Evolutionary conservation across 495 filamentous ascomycete species (phyloP), one percentile per base, ranked within the genome.

Genomic region (Penicillium dipodomyicola): DNA sequence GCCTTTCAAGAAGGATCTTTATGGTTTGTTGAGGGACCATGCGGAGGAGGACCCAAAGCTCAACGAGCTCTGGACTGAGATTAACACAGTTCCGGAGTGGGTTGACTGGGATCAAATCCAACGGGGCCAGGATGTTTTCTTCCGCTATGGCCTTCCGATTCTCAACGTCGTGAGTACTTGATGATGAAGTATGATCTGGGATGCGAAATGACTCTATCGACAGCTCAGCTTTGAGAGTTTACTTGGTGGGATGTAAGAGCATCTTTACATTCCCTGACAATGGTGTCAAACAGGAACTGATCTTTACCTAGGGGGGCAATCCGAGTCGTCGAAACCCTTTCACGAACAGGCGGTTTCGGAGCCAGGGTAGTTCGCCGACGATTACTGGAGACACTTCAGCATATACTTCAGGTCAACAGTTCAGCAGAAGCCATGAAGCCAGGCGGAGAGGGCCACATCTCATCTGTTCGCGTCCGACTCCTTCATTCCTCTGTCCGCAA

Each of bases 71-170:
- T 92, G 89, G 90, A 65, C 58, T 0, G 78, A 93, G 63, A 74
- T 90, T 48, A 87, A 84, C 60, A 85, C 81, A 1, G 69, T 91
- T 19, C 91, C 89, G 0, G 71, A 78, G 14, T 95, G 90, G 90
- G 90, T 95, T 1, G 84, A 91, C 67, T 94, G 88, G 89, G 77
- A 80, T 10, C 88, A 91, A 65, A 87, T 96, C 59, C 72, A 80
- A 58, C 72, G 88, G 62, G 77, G 73, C 8, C 77, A 80, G 51
- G 75, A 81, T 46, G 78, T 87, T 1, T 88, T 87, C 62, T 88
- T 84, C 64, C 82, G 90, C 19, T 94, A 93, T 65, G 87, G 83
- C 20, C 83, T 81, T 17, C 81, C 87, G 4, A 82, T 80, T 14
- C 80, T 87, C 79, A 74, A 71, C 37, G 68, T 63, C 19, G 70